phyloP scores from a whole-genome alignment of 441 rosid species.

The Gossypium schwendimanii region DNA sequence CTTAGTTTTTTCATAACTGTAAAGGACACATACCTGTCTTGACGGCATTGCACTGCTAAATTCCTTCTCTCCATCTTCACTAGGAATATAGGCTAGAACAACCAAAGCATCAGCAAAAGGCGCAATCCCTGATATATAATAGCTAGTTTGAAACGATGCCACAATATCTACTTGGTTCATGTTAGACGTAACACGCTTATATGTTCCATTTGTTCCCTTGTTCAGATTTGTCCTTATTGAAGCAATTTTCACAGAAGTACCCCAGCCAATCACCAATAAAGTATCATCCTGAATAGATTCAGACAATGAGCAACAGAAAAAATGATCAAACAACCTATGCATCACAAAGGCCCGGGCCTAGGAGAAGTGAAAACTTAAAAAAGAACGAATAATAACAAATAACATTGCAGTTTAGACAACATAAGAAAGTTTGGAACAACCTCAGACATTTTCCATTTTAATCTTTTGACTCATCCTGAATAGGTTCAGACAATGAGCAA shows the following conservation, averaged over 20 bases:
- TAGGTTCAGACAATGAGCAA: constrained; percentile 12
- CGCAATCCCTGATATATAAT: constrained; percentile 97
- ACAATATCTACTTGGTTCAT: constrained; percentile 88
- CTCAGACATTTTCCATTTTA: not conserved
- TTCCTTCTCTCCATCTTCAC: constrained; percentile 78
- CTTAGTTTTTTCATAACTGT: not conserved
- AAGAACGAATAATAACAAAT: not conserved
- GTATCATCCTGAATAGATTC: constrained; percentile 60
- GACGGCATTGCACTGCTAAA: constrained; percentile 60
- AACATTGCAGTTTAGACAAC: constrained; percentile 5
- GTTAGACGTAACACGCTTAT: constrained; percentile 48
- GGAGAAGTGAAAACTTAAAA: not conserved
- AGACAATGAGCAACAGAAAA: constrained; percentile 11
- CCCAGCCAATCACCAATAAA: constrained; percentile 98
- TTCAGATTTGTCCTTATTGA: constrained; percentile 60
- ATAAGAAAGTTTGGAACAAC: not conserved
- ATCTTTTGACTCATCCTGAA: constrained; percentile 54
- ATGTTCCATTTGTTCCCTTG: constrained; percentile 63
- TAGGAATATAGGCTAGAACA: constrained; percentile 86
- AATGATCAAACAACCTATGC: not conserved
- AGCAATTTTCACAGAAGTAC: constrained; percentile 80
- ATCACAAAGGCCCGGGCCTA: not conserved
- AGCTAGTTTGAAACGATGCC: constrained; percentile 97
- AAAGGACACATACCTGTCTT: constrained; percentile 62
- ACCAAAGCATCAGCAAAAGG: constrained; percentile 98